A percentile compares a stretch with the other conserved stretches of the same genome.
These are phyloP conservation scores for Xylaria curta DNA, from an alignment of 495 filamentous ascomycete species.

Conservation along the genomic window DNA sequence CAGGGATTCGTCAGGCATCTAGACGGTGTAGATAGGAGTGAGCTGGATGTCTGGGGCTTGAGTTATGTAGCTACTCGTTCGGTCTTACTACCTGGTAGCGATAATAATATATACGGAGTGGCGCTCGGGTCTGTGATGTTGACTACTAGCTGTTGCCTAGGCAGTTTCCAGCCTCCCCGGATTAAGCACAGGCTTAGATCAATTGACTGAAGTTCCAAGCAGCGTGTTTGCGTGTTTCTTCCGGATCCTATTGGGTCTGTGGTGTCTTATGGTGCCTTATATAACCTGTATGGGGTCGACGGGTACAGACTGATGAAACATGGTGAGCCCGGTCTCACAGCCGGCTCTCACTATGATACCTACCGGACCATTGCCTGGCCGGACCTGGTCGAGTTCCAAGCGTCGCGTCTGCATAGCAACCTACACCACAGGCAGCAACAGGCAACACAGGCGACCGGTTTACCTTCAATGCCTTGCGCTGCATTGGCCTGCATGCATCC, in stretches of 20 bases:
- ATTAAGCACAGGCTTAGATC: conserved; percentile 9
- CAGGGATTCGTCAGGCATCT: not conserved
- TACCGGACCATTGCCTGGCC: conserved; percentile 19
- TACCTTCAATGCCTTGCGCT: conserved; percentile 22
- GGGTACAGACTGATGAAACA: conserved; percentile 28
- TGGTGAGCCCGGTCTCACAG: conserved; percentile 22
- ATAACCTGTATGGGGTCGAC: conserved; percentile 19
- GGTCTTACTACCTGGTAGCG: conserved; percentile 5
- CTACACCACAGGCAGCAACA: conserved; percentile 9
- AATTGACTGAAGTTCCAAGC: not conserved
- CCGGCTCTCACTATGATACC: conserved; percentile 18
- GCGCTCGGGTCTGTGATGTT: not conserved
- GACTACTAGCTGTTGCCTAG: not conserved
- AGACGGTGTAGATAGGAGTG: conserved; percentile 1
- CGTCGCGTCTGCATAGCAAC: conserved; percentile 21
- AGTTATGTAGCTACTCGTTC: not conserved
- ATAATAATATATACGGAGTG: not conserved
- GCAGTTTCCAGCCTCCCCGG: conserved; percentile 4
- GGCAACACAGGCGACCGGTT: conserved; percentile 7
- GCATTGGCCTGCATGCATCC: conserved; percentile 26
- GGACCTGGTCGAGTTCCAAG: conserved; percentile 24
- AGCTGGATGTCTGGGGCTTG: not conserved
- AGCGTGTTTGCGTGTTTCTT: not conserved
- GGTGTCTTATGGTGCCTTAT: conserved; percentile 15
- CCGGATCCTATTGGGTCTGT: not conserved